Conservation (phyloP, 768 basidiomycete species). For the Pholiota conissans region DNA sequence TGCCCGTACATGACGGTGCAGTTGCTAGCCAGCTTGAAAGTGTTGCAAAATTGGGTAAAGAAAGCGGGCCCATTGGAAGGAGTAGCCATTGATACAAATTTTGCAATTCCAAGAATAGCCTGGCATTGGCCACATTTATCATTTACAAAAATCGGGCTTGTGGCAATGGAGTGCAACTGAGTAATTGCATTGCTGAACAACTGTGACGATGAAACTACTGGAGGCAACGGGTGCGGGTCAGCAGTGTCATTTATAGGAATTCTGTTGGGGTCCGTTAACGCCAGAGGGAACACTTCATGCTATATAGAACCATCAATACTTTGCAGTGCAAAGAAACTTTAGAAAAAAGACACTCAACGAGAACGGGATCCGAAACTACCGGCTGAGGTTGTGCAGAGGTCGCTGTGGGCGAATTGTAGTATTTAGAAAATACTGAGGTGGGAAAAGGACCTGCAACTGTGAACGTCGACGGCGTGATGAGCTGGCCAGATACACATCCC, state of each 20-base stretch:
- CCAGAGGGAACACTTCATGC: slow-evolving; percentile 58
- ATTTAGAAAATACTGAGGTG: slow-evolving; percentile 59
- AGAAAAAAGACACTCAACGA: slow-evolving; percentile 35
- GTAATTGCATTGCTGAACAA: slow-evolving; percentile 53
- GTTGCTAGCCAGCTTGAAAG: slow-evolving; percentile 47
- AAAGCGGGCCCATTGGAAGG: slow-evolving; percentile 61
- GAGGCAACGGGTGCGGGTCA: slow-evolving; percentile 70
- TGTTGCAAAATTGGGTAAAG: slow-evolving; percentile 58
- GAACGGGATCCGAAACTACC: slow-evolving; percentile 72
- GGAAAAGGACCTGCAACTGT: slow-evolving; percentile 66
- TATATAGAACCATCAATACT: slow-evolving; percentile 20
- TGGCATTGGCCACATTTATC: slow-evolving; percentile 61
- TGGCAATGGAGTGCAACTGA: slow-evolving; percentile 57
- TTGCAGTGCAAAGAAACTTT: not conserved
- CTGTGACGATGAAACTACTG: slow-evolving; percentile 42
- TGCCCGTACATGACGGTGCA: slow-evolving; percentile 52
- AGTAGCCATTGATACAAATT: slow-evolving; percentile 65
- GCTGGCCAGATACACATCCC: slow-evolving; percentile 10
- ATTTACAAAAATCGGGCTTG: slow-evolving; percentile 51
- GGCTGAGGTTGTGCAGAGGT: slow-evolving; percentile 76
- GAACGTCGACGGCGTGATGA: slow-evolving; percentile 43
- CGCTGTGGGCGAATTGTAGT: slow-evolving; percentile 73
- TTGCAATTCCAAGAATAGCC: slow-evolving; percentile 59
- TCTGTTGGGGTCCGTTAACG: slow-evolving; percentile 61
- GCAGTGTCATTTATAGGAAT: slow-evolving; percentile 59